Evolutionary conservation across 176 grass and related monocot genomes (phyloP), one percentile per base, ranked within the genome.

Genomic region (Olyra latifolia): DNA sequence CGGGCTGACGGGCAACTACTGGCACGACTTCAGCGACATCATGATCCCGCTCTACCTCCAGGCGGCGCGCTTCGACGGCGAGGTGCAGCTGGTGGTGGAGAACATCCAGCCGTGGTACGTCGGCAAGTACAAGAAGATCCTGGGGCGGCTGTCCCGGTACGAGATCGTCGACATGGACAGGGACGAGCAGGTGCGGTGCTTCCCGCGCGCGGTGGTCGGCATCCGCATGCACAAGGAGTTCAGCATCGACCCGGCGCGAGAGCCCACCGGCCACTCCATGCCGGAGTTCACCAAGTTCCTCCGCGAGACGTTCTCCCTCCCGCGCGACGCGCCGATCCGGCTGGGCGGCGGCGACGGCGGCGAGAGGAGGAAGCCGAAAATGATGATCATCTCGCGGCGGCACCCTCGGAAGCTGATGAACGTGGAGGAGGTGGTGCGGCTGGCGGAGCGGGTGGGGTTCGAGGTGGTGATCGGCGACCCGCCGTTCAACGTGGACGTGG

Each of bases 301-400:
- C 58, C 91, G 93, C 71, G 69, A 35, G 3, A 70, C 86, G 13
- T 85, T 74, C 77, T 43, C 82, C 2, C 76, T 92, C 22, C 90
- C 87, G 1, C 88, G 93, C 60, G 87, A 72, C 20, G 42, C 61
- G 17, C 93, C 90, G 0, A 2, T 59, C 27, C 64, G 65, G 45
- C 44, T 87, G 32, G 4, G 22, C n/a, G 40, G 3, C 11, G 41
- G 24, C 40, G 80, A 3, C 19, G 75, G 28, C 15, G 71, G 30
- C 7, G 56, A 76, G 0, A 45, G 16, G 12, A 47, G 19, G 22
- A 78, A 50, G 82, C 96, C 96, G 1, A 49, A 86, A 71, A 83
- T 95, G 71, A 88, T 99, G 90, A 82, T 99, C 83, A 91, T 99
- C 78, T 95, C 96, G 11, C 86, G 96, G 20, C 80, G 89, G 29